Evolutionary conservation across 176 grass and related monocot species (phyloP).

Genomic region (Calamus simplicifolius): DNA sequence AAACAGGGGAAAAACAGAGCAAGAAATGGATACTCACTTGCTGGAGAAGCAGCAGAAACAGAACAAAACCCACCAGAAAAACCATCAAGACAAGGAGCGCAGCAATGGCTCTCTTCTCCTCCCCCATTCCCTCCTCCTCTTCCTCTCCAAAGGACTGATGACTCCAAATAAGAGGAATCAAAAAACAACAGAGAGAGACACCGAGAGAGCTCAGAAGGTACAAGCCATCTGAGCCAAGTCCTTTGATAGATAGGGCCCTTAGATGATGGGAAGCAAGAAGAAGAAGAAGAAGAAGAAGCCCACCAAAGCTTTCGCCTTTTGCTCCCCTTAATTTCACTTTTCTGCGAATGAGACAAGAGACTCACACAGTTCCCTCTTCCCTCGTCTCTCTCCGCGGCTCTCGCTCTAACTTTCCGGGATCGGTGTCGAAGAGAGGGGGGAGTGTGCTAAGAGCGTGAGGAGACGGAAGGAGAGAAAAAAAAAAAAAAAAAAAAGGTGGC

Average conservation of each 20-base stretch:
- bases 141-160: neutral
- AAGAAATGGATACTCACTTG: slow-evolving; percentile 41
- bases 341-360: neutral
- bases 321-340: too few relatives aligned
- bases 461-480: neutral
- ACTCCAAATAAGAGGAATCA: slow-evolving; percentile 13
- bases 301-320: slow-evolving; percentile 29
- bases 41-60: slow-evolving; percentile 45
- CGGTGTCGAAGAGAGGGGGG: neutral
- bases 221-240: slow-evolving; percentile 33
- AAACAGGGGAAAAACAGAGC: neutral
- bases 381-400: too few relatives aligned
- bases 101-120: neutral
- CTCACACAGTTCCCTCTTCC: too few relatives aligned
- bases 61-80: slow-evolving; percentile 25
- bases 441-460: too few relatives aligned
- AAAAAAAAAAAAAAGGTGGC: neutral
- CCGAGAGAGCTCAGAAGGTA: neutral
- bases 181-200: neutral
- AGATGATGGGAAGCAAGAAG: neutral
- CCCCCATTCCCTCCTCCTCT: neutral
- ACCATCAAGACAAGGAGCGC: slow-evolving; percentile 14
- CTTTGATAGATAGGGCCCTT: neutral
- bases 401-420: too few relatives aligned
- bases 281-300: neutral